These are phyloP conservation scores for Piper betle DNA, from an alignment of 164 flowering plant genomes.

Conservation along the genomic window DNA sequence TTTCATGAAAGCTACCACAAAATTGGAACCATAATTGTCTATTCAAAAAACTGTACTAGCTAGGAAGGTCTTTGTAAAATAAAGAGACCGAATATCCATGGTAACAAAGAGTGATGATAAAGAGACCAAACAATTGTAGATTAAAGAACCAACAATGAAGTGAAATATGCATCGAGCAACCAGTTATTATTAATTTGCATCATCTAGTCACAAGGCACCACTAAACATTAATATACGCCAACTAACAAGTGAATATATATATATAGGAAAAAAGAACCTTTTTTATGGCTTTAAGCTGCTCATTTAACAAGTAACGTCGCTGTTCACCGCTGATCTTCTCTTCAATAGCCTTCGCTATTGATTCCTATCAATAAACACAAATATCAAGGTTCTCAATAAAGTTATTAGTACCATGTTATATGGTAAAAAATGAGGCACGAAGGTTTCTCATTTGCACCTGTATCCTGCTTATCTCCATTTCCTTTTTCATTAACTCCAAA, in stretches of 20 bases:
- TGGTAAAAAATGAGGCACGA: neutral
- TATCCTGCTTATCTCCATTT: constrained; percentile 92
- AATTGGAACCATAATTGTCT: no score
- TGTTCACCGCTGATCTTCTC: constrained; percentile 98
- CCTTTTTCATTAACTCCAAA: constrained; percentile 85
- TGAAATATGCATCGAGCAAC: neutral
- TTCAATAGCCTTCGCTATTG: constrained; percentile 95
- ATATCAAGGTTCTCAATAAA: neutral
- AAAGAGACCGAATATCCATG: no score
- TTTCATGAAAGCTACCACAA: no score
- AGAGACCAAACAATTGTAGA: neutral
- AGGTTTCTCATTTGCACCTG: constrained; percentile 38
- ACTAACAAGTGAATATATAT: neutral
- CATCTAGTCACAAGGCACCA: neutral
- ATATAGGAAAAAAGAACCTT: constrained; percentile 35
- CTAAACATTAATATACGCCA: neutral
- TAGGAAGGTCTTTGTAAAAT: no score
- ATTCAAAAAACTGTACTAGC: no score
- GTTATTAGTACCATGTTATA: no score
- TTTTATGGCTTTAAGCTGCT: constrained; percentile 97
- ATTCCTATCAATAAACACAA: constrained; percentile 40
- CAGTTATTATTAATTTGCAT: neutral
- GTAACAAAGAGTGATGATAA: no score
- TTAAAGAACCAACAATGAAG: neutral
- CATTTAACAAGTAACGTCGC: constrained; percentile 84